phyloP scores from a whole-genome alignment of 208 protist species.

The Herpetomonas tarakana region DNA sequence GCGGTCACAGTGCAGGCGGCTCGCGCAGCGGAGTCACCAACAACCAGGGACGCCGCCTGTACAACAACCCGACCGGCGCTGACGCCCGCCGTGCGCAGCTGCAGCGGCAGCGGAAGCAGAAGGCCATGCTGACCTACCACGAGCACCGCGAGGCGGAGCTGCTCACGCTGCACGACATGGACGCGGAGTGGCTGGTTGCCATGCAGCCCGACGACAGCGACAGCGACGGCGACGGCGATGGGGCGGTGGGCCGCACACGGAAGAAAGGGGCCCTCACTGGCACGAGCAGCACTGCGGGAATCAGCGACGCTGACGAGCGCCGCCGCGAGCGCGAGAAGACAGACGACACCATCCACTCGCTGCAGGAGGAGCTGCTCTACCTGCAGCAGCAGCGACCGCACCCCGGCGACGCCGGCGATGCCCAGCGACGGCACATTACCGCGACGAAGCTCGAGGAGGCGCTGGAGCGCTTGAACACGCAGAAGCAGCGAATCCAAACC shows the following conservation, averaged over 20 bases:
- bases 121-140: conserved; percentile 13
- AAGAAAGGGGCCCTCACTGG: too few species aligned
- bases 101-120: not conserved
- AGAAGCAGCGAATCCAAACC: conserved; percentile 40
- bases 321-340: conserved; percentile 30
- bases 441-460: conserved; percentile 28
- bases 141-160: conserved; percentile 23
- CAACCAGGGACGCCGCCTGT: not conserved
- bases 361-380: conserved; percentile 25
- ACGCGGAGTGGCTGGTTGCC: conserved; percentile 13
- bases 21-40: not conserved
- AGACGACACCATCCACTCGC: conserved; percentile 28
- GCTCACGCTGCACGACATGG: conserved; percentile 15
- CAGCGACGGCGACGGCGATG: not conserved
- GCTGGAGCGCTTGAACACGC: conserved; percentile 34
- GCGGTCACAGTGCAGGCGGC: not conserved
- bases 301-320: conserved; percentile 5
- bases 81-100: not conserved
- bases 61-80: not conserved
- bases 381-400: conserved; percentile 12
- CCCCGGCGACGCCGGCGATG: conserved; percentile 4
- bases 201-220: not conserved
- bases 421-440: not conserved
- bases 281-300: not conserved
- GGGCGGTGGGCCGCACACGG: not conserved